Evolutionary conservation across 1,284 basidiomycete genomes (phyloP).

Genomic region (Tetrapyrgos nigripes): DNA sequence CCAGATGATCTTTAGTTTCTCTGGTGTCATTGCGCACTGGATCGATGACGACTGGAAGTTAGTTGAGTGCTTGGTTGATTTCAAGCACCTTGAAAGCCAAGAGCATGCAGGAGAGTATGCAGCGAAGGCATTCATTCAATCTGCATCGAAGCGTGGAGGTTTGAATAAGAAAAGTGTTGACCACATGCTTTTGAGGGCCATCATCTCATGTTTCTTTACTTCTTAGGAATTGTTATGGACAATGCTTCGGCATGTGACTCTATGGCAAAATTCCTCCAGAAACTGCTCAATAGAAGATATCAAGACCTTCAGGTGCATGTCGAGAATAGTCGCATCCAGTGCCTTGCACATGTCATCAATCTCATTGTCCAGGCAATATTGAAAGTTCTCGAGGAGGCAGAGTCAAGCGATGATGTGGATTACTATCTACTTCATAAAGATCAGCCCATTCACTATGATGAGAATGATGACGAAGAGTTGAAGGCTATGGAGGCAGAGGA

Average conservation of each 20-base stretch:
- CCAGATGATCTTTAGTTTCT: conserved; percentile 37
- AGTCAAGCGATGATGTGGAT: conserved; percentile 33
- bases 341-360: conserved; percentile 32
- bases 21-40: conserved; percentile 33
- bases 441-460: conserved; percentile 33
- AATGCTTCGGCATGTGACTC: no score
- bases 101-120: conserved; percentile 34
- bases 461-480: conserved; percentile 27
- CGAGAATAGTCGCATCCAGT: conserved; percentile 23
- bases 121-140: conserved; percentile 29
- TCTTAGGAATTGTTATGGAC: not conserved
- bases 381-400: conserved; percentile 31
- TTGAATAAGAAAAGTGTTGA: conserved; percentile 36
- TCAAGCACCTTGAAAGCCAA: conserved; percentile 33
- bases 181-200: not conserved
- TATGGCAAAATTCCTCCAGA: no score
- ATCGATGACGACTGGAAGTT: no score
- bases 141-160: no score
- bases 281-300: conserved; percentile 12
- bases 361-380: conserved; percentile 43
- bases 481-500: conserved; percentile 20
- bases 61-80: conserved; percentile 36
- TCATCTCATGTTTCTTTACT: not conserved
- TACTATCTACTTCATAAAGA: conserved; percentile 33
- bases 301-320: conserved; percentile 12